phyloP scores from a whole-genome alignment of 1,139 yeast genomes.

The Magnusiomyces suaveolens region DNA sequence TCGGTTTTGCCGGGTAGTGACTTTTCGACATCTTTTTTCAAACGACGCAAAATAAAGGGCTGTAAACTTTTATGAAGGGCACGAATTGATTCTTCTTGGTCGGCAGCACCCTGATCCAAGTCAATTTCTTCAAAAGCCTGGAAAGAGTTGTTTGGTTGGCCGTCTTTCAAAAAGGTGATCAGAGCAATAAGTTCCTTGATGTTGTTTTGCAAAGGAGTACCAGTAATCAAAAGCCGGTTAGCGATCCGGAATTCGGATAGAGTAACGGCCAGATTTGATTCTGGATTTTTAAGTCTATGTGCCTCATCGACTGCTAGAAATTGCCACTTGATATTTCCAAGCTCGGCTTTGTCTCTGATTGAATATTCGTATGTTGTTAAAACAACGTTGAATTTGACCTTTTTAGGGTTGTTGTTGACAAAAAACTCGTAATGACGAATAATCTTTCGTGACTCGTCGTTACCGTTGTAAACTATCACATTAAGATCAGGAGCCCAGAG shows the following conservation, averaged over 20 bases:
- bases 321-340: slow-evolving; percentile 87
- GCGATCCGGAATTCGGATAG: slow-evolving; percentile 73
- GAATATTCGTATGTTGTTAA: slow-evolving; percentile 94
- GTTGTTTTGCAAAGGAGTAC: slow-evolving; percentile 95
- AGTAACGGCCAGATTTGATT: slow-evolving; percentile 84
- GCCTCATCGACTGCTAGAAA: slow-evolving; percentile 98
- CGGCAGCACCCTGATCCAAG: slow-evolving; percentile 84
- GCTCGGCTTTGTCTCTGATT: slow-evolving; percentile 70
- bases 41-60: slow-evolving; percentile 84
- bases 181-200: slow-evolving; percentile 91
- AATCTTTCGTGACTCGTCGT: slow-evolving; percentile 71
- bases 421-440: slow-evolving; percentile 82
- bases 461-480: slow-evolving; percentile 86
- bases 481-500: slow-evolving; percentile 96
- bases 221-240: slow-evolving; percentile 84
- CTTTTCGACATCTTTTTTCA: slow-evolving; percentile 94
- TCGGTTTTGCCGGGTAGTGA: slow-evolving; percentile 92
- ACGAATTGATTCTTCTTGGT: slow-evolving; percentile 82
- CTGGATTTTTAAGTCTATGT: slow-evolving; percentile 89
- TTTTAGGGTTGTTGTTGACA: slow-evolving; percentile 42
- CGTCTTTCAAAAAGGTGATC: slow-evolving; percentile 93
- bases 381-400: slow-evolving; percentile 78
- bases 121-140: slow-evolving; percentile 44
- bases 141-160: slow-evolving; percentile 41
- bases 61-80: slow-evolving; percentile 74